Conservation (phyloP, 1,139 yeast species). For the Saccharomyces pastorianus region DNA sequence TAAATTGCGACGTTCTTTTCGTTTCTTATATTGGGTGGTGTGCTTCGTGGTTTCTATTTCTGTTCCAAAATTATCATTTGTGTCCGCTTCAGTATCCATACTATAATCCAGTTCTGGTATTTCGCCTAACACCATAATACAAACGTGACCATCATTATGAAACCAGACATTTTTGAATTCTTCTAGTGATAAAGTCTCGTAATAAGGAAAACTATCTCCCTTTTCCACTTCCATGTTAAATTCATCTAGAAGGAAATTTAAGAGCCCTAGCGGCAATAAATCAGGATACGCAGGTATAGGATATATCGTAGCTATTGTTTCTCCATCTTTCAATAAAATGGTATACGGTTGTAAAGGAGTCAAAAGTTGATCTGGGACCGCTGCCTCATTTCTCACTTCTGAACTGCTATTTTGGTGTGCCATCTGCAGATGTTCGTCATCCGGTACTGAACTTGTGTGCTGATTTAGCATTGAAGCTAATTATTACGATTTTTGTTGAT, state of each 20-base stretch:
- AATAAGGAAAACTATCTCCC: conserved; percentile 82
- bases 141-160: conserved; percentile 59
- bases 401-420: conserved; percentile 1
- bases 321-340: conserved; percentile 75
- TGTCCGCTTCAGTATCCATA: conserved; percentile 10
- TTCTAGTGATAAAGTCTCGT: conserved; percentile 64
- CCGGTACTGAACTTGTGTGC: not conserved
- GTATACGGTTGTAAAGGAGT: conserved; percentile 38
- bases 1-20: conserved; percentile 25
- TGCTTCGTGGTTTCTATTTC: conserved; percentile 26
- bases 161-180: conserved; percentile 83
- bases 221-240: conserved; percentile 86
- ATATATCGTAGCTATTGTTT: conserved; percentile 84
- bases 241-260: conserved; percentile 81
- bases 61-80: conserved; percentile 15
- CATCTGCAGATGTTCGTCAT: not conserved
- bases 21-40: conserved; percentile 20
- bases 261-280: conserved; percentile 62
- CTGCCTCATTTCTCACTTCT: conserved; percentile 10
- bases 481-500: not conserved
- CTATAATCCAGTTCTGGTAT: conserved; percentile 47
- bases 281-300: conserved; percentile 59
- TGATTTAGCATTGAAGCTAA: not conserved
- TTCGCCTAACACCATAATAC: conserved; percentile 79
- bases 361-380: not conserved